These are phyloP conservation scores for Leishmania tropica DNA, from an alignment of 208 protist species.

Conservation along the genomic window DNA sequence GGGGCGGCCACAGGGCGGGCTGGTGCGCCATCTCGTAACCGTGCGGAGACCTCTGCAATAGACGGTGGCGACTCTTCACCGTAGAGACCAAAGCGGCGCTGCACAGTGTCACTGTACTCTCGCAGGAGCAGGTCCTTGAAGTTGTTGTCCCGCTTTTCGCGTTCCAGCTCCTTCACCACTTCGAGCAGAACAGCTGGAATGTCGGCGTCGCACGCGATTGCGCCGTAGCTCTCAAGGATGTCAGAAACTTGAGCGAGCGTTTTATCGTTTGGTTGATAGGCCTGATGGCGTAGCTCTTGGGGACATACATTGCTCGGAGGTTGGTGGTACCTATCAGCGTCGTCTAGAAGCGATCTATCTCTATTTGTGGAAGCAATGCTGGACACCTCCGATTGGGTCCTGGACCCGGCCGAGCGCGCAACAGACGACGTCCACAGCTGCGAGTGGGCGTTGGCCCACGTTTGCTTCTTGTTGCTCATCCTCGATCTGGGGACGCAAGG, in stretches of 20 bases:
- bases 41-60: slow-evolving; percentile 16
- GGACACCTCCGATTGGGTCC: slow-evolving; percentile 31
- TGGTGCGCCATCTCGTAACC: slow-evolving; percentile 11
- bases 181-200: slow-evolving; percentile 45
- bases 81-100: slow-evolving; percentile 41
- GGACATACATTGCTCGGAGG: background rate
- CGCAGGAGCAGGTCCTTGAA: slow-evolving; percentile 51
- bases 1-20: background rate
- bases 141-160: slow-evolving; percentile 39
- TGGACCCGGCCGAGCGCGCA: slow-evolving; percentile 18
- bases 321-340: background rate
- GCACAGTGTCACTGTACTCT: slow-evolving; percentile 48
- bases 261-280: slow-evolving; percentile 12
- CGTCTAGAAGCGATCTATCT: slow-evolving; percentile 40
- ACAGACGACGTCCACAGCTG: slow-evolving; percentile 31
- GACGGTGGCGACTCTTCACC: slow-evolving; percentile 42
- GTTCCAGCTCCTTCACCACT: slow-evolving; percentile 61
- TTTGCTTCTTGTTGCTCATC: slow-evolving; percentile 33
- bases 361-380: slow-evolving; percentile 30
- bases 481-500: background rate
- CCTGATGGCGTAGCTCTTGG: background rate
- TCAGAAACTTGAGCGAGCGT: slow-evolving; percentile 51
- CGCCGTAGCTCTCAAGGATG: slow-evolving; percentile 56
- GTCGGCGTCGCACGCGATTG: slow-evolving; percentile 31
- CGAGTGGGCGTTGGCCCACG: slow-evolving; percentile 35